These are phyloP conservation scores for Pythium aristosporum DNA, from an alignment of 352 stramenopile genomes.

Conservation along the genomic window DNA sequence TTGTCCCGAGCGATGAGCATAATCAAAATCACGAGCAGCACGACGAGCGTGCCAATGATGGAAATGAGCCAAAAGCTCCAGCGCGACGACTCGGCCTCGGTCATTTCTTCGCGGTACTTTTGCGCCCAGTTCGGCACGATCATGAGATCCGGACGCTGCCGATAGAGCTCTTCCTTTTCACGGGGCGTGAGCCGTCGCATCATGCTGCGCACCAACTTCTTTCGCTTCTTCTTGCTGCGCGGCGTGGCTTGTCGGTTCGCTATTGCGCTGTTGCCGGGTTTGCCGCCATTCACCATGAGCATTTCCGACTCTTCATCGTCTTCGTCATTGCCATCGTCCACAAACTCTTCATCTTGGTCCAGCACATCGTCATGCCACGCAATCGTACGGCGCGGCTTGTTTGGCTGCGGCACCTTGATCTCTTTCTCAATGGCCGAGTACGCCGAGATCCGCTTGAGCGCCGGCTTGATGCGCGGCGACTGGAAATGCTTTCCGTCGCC, in stretches of 20 bases:
- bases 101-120: slow-evolving; percentile 85
- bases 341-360: slow-evolving; percentile 78
- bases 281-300: slow-evolving; percentile 51
- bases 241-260: slow-evolving; percentile 53
- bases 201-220: slow-evolving; percentile 71
- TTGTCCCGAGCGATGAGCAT: slow-evolving; percentile 66
- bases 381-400: slow-evolving; percentile 45
- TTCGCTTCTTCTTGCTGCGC: slow-evolving; percentile 77
- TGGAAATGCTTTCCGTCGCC: slow-evolving; percentile 64
- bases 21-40: slow-evolving; percentile 78
- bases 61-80: slow-evolving; percentile 81
- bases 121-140: slow-evolving; percentile 88
- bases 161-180: slow-evolving; percentile 86
- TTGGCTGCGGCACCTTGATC: slow-evolving; percentile 33
- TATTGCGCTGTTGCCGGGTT: slow-evolving; percentile 37
- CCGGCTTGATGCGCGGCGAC: slow-evolving; percentile 45
- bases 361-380: slow-evolving; percentile 77
- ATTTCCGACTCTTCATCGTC: slow-evolving; percentile 50
- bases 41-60: slow-evolving; percentile 65
- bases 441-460: slow-evolving; percentile 76
- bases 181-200: slow-evolving; percentile 78
- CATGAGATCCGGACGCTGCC: slow-evolving; percentile 78
- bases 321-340: slow-evolving; percentile 48
- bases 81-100: slow-evolving; percentile 57
- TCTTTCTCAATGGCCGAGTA: slow-evolving; percentile 52